phyloP scores from a whole-genome alignment of 1,284 basidiomycete genomes.

The Rugosomyces carneus region DNA sequence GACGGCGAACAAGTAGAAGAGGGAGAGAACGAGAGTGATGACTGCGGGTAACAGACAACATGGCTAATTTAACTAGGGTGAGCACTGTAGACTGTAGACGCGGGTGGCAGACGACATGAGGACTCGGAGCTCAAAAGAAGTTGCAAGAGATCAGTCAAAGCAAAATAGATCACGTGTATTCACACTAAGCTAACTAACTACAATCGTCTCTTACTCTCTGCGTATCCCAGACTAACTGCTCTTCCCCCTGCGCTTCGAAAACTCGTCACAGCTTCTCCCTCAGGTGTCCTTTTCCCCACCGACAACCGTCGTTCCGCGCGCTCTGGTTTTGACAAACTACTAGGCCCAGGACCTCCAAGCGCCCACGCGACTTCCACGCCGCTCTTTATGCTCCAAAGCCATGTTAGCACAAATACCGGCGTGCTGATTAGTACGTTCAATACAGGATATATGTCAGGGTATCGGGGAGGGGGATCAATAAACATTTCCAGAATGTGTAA shows the following conservation, averaged over 20 bases:
- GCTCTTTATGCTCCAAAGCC: constrained; percentile 75
- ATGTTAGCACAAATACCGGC: constrained; percentile 68
- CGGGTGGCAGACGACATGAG: no score
- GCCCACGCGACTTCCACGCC: constrained; percentile 67
- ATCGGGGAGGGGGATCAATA: constrained; percentile 58
- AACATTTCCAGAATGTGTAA: constrained; percentile 66
- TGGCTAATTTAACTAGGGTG: no score
- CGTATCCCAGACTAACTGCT: constrained; percentile 16
- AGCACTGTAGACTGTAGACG: no score
- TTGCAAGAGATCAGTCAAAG: neutral
- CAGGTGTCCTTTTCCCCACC: constrained; percentile 1
- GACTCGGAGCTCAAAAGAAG: no score
- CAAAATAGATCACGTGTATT: neutral
- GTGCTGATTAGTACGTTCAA: constrained; percentile 82
- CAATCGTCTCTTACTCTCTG: constrained; percentile 7
- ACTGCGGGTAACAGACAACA: constrained; percentile 20
- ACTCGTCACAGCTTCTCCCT: constrained; percentile 9
- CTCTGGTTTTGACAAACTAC: constrained; percentile 2
- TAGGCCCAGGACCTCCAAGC: constrained; percentile 28
- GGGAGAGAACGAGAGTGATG: constrained; percentile 15
- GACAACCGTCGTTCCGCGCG: constrained; percentile 4
- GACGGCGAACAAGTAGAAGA: constrained; percentile 25
- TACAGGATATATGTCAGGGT: constrained; percentile 84
- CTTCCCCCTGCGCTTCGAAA: constrained; percentile 18
- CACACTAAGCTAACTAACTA: neutral